These are phyloP conservation scores for Protea cynaroides DNA, from an alignment of 164 flowering plant species.

Conservation along the genomic window DNA sequence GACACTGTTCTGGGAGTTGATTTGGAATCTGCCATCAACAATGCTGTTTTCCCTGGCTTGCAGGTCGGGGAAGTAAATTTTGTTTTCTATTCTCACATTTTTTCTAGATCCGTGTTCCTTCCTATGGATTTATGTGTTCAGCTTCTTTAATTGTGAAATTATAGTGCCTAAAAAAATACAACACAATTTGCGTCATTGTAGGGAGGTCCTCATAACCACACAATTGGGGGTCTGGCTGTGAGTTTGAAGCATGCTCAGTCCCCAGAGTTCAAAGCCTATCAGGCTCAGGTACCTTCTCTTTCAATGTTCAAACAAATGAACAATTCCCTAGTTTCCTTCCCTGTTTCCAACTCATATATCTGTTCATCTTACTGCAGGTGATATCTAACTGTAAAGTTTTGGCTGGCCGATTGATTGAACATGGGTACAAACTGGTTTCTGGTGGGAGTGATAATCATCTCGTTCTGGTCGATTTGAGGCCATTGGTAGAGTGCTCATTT, in stretches of 20 bases:
- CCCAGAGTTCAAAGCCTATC: conserved; percentile 64
- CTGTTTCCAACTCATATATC: not conserved
- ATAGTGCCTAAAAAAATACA: not conserved
- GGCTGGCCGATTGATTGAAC: conserved; percentile 52
- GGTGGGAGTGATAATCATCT: conserved; percentile 96
- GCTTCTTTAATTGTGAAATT: no score
- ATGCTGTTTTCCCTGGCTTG: conserved; percentile 90
- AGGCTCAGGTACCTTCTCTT: conserved; percentile 41
- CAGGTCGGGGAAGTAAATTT: conserved; percentile 43
- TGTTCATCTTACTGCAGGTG: conserved; percentile 37
- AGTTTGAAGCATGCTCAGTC: conserved; percentile 68
- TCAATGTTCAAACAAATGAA: not conserved
- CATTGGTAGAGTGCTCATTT: conserved; percentile 44
- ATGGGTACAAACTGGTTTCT: conserved; percentile 84
- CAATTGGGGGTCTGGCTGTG: conserved; percentile 80
- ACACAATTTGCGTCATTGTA: conserved; percentile 18
- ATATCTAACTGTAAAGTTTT: conserved; percentile 79
- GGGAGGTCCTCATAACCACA: conserved; percentile 99
- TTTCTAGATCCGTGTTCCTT: not conserved
- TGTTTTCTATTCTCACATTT: not conserved
- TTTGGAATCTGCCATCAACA: conserved; percentile 77
- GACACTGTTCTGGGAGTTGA: conserved; percentile 81
- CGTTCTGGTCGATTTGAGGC: conserved; percentile 87
- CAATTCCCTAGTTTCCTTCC: not conserved
- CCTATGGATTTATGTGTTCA: not conserved